Evolutionary conservation across 768 basidiomycete genomes (phyloP).

Genomic region (Sarcodon aspratus): DNA sequence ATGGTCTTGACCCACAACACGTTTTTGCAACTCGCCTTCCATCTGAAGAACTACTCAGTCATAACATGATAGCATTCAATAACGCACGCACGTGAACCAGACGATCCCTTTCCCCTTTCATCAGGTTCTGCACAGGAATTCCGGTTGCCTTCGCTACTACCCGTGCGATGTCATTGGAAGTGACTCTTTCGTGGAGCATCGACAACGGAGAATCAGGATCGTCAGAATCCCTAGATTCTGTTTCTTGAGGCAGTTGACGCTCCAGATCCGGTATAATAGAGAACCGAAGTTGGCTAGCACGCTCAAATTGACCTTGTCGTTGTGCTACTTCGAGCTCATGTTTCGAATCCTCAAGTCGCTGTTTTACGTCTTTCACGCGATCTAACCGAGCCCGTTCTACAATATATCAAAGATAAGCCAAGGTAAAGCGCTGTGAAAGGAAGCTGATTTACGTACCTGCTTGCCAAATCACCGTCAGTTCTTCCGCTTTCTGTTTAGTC

Average conservation of each 20-base stretch:
- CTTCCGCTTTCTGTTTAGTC: conserved; percentile 53
- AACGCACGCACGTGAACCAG: conserved; percentile 62
- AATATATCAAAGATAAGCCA: background rate
- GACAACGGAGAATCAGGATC: conserved; percentile 36
- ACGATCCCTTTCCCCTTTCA: conserved; percentile 86
- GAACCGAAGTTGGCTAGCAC: conserved; percentile 75
- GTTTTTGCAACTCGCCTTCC: conserved; percentile 64
- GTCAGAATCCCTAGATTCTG: conserved; percentile 28
- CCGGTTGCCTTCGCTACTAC: conserved; percentile 86
- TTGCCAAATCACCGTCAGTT: conserved; percentile 61
- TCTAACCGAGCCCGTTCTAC: conserved; percentile 60
- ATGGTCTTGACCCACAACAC: conserved; percentile 88
- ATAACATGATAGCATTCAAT: background rate
- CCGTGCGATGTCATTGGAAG: conserved; percentile 78
- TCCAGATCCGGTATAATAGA: conserved; percentile 78
- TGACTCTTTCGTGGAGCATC: conserved; percentile 80
- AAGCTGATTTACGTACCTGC: conserved; percentile 33
- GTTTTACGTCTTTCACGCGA: conserved; percentile 60
- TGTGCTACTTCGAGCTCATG: conserved; percentile 82
- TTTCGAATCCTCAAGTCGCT: conserved; percentile 72
- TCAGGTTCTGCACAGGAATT: conserved; percentile 79
- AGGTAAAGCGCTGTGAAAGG: background rate
- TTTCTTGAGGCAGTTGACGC: conserved; percentile 49
- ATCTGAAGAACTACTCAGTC: conserved; percentile 37
- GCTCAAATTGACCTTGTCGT: conserved; percentile 78